These are phyloP conservation scores for Spergularia azorica DNA, from an alignment of 179 eudicot genomes.

Conservation along the genomic window DNA sequence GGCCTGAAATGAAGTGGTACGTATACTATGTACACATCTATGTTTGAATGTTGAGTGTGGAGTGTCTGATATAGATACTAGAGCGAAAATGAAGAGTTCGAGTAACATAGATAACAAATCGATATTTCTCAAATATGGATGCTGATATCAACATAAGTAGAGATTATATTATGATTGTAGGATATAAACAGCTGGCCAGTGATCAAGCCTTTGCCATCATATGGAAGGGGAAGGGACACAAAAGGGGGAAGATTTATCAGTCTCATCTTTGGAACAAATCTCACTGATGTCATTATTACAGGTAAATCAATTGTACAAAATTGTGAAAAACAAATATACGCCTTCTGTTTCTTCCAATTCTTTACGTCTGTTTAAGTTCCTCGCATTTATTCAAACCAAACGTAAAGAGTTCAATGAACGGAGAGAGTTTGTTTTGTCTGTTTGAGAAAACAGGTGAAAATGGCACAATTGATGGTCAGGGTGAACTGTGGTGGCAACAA, in stretches of 20 bases:
- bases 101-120: background rate
- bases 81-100: background rate
- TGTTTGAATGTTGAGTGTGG: background rate
- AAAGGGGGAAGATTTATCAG: constrained; percentile 20
- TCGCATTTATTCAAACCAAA: too few relatives aligned
- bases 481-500: constrained; percentile 27
- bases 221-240: constrained; percentile 22
- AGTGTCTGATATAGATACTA: background rate
- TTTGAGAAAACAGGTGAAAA: constrained; percentile 13
- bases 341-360: too few relatives aligned
- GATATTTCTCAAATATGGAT: too few relatives aligned
- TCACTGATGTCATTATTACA: constrained; percentile 19
- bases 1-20: background rate
- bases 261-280: constrained; percentile 24
- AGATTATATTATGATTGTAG: background rate
- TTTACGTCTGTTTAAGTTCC: too few relatives aligned
- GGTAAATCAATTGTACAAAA: background rate
- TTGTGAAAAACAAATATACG: too few relatives aligned
- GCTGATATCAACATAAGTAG: too few relatives aligned
- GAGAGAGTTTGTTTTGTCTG: background rate
- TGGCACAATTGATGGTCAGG: constrained; percentile 24
- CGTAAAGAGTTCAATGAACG: too few relatives aligned
- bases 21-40: background rate
- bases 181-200: constrained; percentile 24
- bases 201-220: constrained; percentile 22